Evolutionary conservation across 139 green algal genomes (phyloP).

Genomic region (Coccomyxa sp.): DNA sequence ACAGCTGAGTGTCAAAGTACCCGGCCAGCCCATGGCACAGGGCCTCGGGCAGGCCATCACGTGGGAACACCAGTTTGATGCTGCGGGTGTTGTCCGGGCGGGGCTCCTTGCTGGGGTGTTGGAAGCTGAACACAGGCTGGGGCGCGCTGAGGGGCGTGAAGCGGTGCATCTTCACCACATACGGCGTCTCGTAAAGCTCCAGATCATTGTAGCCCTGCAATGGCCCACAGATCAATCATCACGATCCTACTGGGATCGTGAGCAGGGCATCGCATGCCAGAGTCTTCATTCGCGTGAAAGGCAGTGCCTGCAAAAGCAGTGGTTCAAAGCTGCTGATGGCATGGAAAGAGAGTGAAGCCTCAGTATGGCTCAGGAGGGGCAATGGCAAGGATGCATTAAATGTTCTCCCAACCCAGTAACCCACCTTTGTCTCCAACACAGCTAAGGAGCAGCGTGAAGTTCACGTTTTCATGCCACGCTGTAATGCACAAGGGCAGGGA

Average conservation of each 20-base stretch:
- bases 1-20: slow-evolving; percentile 95
- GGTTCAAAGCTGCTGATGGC: neutral
- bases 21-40: slow-evolving; percentile 90
- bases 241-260: neutral
- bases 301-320: neutral
- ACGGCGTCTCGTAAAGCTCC: slow-evolving; percentile 92
- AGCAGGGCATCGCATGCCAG: neutral
- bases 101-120: slow-evolving; percentile 68
- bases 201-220: slow-evolving; percentile 65
- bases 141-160: slow-evolving; percentile 26
- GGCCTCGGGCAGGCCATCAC: slow-evolving; percentile 27
- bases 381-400: neutral
- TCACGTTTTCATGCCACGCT: no score
- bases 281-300: neutral
- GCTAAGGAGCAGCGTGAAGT: neutral
- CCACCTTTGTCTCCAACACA: neutral
- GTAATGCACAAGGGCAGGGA: no score
- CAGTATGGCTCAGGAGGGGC: neutral
- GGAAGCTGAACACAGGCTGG: slow-evolving; percentile 88
- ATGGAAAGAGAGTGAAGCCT: neutral
- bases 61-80: slow-evolving; percentile 47
- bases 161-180: slow-evolving; percentile 90
- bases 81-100: slow-evolving; percentile 74
- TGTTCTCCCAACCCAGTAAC: neutral
- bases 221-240: neutral